Evolutionary conservation across 2,329 filamentous ascomycete genomes (phyloP), one percentile per base, ranked within the genome.

Genomic region (Penicillium paneum): DNA sequence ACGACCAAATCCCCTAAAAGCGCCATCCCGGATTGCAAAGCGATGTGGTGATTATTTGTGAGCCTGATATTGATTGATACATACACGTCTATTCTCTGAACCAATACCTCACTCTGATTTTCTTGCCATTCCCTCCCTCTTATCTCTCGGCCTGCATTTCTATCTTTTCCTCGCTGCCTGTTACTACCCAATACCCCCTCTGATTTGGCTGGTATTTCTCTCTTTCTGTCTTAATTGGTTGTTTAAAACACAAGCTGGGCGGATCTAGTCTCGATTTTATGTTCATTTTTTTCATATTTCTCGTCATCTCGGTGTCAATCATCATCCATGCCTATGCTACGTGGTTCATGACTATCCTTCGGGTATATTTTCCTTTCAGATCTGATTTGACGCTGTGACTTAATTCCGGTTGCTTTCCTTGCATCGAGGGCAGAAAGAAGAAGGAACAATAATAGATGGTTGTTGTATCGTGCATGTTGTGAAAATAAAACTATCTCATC

Each of bases 181-280:
- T 54, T 45, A 28, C 40, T 58, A 49, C 45, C 42, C 52, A 63
- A 64, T 64, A 64, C 61, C 62, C 62, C 55, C 32, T 32, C 36
- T 58, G 41, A 50, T 48, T 57, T 58, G 61, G 60, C 45, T 61
- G 59, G 61, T 63, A 63, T 59, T 47, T 55, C 55, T 56, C 46
- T 59, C 54, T 7, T 57, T 60, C 43, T 51, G n/a, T 31, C 24
- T 52, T 42, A 45, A 51, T 51, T 31, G 24, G 26, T 54, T 40
- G 31, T 52, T 40, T 48, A 24, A 41, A 50, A 44, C 57, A 49
- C 44, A 48, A 40, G 11, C n/a, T 54, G 44, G 46, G 49, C 41
- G 35, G 46, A 40, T 44, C 31, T 50, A 48, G 34, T 28, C 28
- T 34, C 29, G 21, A 34, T 39, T 42, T 39, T 42, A 17, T 24